Base-by-base conservation (phyloP, 2,329 filamentous ascomycete species). In the Arthrobotrys pseudoclavata region DNA sequence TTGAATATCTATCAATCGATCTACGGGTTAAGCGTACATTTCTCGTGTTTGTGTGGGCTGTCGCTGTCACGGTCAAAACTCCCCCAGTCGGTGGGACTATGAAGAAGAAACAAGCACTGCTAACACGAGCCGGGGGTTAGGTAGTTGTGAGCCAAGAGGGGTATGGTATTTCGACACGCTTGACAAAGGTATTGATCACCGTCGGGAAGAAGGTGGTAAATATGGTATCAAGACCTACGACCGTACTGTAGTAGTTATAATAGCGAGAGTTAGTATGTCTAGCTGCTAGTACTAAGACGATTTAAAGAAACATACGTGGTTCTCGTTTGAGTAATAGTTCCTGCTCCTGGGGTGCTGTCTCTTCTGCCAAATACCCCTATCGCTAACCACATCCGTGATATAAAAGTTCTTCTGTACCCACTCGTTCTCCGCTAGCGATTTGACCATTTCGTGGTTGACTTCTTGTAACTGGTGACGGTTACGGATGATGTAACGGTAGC, bases 391-490 rank as follows among this genome's bases (percentile, higher is more conserved):
- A 52, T 89, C 87, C 0, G 86, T 88, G 9, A 88, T 77, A 74
- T 84, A 82, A 81, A 88, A 89, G 2, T 79, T 80, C 5, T 84
- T 79, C 24, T 83, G 85, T 13, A 89, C 81, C 87, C 87, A 89
- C 1, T 82, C 79, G 15, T 84, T 83, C 1, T 82, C 70, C 24
- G 83, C 81, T 60, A 89, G 45, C n/a, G 40, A 55, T 50, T 77
- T 77, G 10, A 71, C 40, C 74, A 77, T 77, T n/a, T 66, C 45
- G 24, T 60, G 52, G 47, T 66, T 71, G 42, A 77, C 53, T 13
- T 77, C 74, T 29, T 77, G 74, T 13, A 77, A 15, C 52, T 42
- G 5, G 50, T 68, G 37, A 42, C 50, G 4, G 63, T 57, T 2
- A 53, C 22, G 0, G 34, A 55, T 57, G 40, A 22, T 15, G 63